Percentiles rank a stretch among this genome's conserved stretches.
Conservation (phyloP, 805 yeast species). For the Candida vaughaniae region DNA sequence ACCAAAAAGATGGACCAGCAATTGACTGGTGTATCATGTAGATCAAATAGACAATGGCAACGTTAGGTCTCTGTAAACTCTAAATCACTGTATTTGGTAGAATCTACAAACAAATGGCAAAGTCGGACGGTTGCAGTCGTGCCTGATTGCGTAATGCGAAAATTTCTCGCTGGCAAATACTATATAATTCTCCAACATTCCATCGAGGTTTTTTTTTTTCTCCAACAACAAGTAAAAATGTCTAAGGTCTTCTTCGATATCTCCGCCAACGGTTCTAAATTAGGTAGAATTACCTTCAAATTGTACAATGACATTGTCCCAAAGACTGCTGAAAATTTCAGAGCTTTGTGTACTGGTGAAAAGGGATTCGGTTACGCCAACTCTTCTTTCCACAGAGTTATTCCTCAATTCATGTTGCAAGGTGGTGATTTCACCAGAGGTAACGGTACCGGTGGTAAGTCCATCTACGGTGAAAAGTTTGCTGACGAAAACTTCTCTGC, state of each 20-base stretch:
- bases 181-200: neutral
- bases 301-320: constrained; percentile 56
- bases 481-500: constrained; percentile 67
- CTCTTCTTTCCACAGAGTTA: constrained; percentile 94
- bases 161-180: neutral
- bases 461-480: constrained; percentile 72
- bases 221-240: constrained; percentile 22
- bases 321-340: constrained; percentile 78
- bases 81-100: neutral
- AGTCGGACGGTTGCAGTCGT: too few species aligned
- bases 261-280: constrained; percentile 68
- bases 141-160: too few species aligned
- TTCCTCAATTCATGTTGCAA: constrained; percentile 95
- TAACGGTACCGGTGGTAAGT: constrained; percentile 92
- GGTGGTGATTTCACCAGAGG: constrained; percentile 60
- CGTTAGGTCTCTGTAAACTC: too few species aligned
- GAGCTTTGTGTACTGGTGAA: constrained; percentile 86
- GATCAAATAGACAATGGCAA: too few species aligned
- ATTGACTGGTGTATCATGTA: too few species aligned
- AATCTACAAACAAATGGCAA: neutral
- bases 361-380: constrained; percentile 88
- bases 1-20: too few species aligned
- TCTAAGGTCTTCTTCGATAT: constrained; percentile 79
- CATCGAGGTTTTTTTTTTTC: neutral
- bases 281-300: constrained; percentile 85